A percentile compares a stretch with the other conserved stretches of the same genome.
Conservation (phyloP, 2,329 filamentous ascomycete genomes). For the Thelonectria blattea region DNA sequence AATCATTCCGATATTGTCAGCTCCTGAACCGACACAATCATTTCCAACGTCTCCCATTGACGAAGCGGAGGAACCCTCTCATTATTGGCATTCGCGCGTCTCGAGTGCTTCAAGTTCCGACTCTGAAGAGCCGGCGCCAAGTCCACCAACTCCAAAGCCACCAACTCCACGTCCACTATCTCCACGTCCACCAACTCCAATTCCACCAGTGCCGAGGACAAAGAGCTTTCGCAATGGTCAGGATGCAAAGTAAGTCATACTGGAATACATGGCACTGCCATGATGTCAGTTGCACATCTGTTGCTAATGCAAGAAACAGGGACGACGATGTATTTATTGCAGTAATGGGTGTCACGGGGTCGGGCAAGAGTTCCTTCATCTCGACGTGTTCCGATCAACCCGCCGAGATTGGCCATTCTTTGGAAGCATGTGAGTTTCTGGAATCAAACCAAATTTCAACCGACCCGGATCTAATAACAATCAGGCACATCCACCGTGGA, state of each 20-base stretch:
- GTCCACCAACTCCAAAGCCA: not conserved
- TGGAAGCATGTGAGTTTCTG: conserved; percentile 6
- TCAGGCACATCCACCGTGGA: conserved; percentile 17
- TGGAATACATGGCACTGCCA: not conserved
- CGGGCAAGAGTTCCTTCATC: conserved; percentile 24
- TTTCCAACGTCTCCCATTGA: not conserved
- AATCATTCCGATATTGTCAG: not conserved
- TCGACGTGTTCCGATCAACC: not conserved
- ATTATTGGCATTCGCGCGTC: not conserved
- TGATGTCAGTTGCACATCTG: too few relatives aligned
- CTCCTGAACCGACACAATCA: not conserved
- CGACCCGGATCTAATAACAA: not conserved
- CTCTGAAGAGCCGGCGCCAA: not conserved
- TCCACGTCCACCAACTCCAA: not conserved
- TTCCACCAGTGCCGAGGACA: not conserved
- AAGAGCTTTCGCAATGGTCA: conserved; percentile 13
- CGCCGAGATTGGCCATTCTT: not conserved
- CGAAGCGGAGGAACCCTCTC: not conserved
- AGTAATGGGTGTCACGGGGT: conserved; percentile 21
- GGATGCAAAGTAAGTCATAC: not conserved
- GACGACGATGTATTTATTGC: conserved; percentile 17
- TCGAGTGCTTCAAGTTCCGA: not conserved
- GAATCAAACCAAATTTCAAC: not conserved
- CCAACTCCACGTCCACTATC: not conserved
- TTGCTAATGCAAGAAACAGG: not conserved